Evolutionary conservation across 2,329 filamentous ascomycete genomes (phyloP), one percentile per base, ranked within the genome.

Genomic region (Phymatotrichopsis omnivora): DNA sequence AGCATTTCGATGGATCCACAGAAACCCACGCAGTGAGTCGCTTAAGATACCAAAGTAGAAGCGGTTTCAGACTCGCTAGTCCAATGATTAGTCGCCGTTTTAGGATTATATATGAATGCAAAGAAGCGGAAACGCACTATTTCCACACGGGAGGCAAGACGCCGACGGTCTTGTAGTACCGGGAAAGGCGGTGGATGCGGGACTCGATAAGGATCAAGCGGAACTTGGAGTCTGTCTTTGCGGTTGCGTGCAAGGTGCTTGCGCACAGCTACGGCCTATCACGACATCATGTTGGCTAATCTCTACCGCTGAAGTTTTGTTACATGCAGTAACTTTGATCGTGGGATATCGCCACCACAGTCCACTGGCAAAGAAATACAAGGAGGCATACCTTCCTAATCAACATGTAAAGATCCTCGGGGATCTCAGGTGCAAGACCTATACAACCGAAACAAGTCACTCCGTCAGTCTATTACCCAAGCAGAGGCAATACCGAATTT

Each of bases 191-290:
- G 83, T 98, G 91, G 73, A 98, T 96, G 73, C 93, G 85, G 68
- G 91, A 96, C 79, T 98, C 91, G 73, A 98, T 93, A 63, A 98
- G 83, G 89, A 98, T 98, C 60, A 98, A 85, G 68, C 91, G 89
- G 85, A 98, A 98, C 79, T 98, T 98, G 77, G 82, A 85, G 78
- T 98, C 91, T 93, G 79, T 98, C 91, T 81, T 98, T 98, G 74
- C 91, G 89, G 82, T 98, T 98, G 73, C 85, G 85, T 80, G 95
- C 86, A 61, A 98, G 85, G 75, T 98, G 93, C 85, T 98, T 98
- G 75, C 91, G 89, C 75, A 98, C 91, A 67, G 87, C 82, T 63
- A 95, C 87, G 63, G 87, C 87, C 86, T 91, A 53, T 25, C 17
- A 11, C n/a, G 34, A 7, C n/a, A n/a, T n/a, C n/a, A 22, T 28